Base-by-base conservation (phyloP, 2,329 filamentous ascomycete species). In the Grosmannia serpens region DNA sequence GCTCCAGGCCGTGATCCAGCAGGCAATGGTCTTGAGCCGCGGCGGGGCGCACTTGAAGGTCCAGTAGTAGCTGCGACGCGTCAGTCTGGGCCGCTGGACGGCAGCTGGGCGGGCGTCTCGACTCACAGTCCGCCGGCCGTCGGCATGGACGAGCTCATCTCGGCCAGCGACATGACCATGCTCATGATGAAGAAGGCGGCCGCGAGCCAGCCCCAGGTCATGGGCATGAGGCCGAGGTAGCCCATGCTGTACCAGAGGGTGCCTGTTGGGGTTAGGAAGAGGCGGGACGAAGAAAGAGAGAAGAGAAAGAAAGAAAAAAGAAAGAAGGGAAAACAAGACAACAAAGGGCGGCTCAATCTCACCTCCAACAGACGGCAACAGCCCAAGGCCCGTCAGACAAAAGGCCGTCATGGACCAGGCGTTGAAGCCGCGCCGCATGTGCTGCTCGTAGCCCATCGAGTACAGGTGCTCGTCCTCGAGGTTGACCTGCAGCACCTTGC, bases 1-100 rank as follows among this genome's bases (percentile, higher is more conserved):
- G 22, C 58, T 56, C 58, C 58, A 59, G 13, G 58, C 57, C 38
- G 58, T 59, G 22, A 59, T 59, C 58, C 58, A 59, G 46, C 58
- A 59, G 8, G 58, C 33, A 17, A 59, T 52, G 4, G 15, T 27
- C 24, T 59, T 59, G 11, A 56, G 7, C 27, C 11, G 20, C 2
- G 58, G 58, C 27, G 58, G 58, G 6, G 58, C 58, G 24, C 58
- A 59, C 26, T 27, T 24, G 47, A 31, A 59, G 1, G 58, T 59
- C 58, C 58, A 56, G 27, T 56, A 59, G 53, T 59, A 58, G n/a
- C 57, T 58, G 24, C 22, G 20, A 33, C 9, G 11, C n/a, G 17
- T 49, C 29, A 53, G 50, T 24, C n/a, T 9, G 29, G 53, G 9
- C 22, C 20, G 15, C 24, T 2, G 1, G 3, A 20, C 2, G 8